Evolutionary conservation across 1,284 basidiomycete species (phyloP), one percentile per base, ranked within the genome.

Genomic region (Cryptococcus jaspeensis): DNA sequence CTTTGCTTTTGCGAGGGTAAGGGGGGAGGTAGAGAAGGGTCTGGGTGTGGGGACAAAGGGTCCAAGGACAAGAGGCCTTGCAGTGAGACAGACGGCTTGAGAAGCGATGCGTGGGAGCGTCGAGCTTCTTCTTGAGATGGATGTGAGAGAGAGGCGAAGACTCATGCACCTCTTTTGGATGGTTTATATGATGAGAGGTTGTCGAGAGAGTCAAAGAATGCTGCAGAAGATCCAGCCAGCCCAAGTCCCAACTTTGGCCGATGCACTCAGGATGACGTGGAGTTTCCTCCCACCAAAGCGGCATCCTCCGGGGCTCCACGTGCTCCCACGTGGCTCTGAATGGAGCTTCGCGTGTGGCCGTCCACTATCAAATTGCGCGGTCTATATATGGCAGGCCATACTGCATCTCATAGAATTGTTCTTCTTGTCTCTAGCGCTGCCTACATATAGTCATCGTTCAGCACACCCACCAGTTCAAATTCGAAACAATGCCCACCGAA

Each of bases 1-100:
- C 66, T 58, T 72, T 67, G 52, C 51, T 49, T 69, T 68, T 36
- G 65, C 65, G 39, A 45, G 50, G 20, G 32, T 47, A 38, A 55
- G 36, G 39, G 65, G 59, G 50, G 50, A 55, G 25, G 63, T 57
- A 41, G 60, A 63, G 53, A 53, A 53, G 28, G 35, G 20, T 22
- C 32, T 42, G 36, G 13, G 35, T 23, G 25, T 42, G 20, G 41
- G 41, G 51, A 51, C 43, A 52, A 55, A 12, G 39, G 5, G 18
- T 32, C 28, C 5, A 32, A 45, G 32, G 40, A 36, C 22, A 15
- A 35, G 36, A 15, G 39, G n/a, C n/a, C 3, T 36, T 20, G 18
- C 20, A 23, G 22, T 49, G 51, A 50, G 48, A 45, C 36, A 56
- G 42, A 12, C 11, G 20, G 45, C 6, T 48, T n/a, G 50, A 22